These are phyloP conservation scores for Wakefieldia striispora DNA, from an alignment of 768 basidiomycete genomes.

Conservation along the genomic window DNA sequence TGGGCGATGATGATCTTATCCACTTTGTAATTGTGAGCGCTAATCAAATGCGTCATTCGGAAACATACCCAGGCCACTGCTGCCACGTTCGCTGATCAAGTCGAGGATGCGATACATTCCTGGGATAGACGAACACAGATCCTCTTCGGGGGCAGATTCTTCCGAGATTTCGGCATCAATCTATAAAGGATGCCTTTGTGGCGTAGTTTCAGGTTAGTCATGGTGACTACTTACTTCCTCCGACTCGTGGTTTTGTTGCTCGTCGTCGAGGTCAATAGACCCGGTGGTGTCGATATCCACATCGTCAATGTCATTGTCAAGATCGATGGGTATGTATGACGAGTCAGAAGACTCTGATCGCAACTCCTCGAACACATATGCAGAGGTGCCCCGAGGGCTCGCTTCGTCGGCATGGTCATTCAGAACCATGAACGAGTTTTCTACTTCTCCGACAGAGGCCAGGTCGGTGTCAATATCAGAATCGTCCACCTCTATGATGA, in stretches of 20 bases:
- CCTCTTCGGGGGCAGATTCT: conserved; percentile 9
- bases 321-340: conserved; percentile 19
- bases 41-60: background rate
- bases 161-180: conserved; percentile 16
- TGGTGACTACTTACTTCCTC: conserved; percentile 11
- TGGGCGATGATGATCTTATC: conserved; percentile 64
- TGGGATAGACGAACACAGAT: conserved; percentile 32
- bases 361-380: conserved; percentile 4
- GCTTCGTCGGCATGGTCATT: conserved; percentile 2
- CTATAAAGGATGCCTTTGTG: conserved; percentile 5
- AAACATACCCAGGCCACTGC: conserved; percentile 48
- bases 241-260: conserved; percentile 6
- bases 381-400: background rate
- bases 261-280: conserved; percentile 15
- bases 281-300: conserved; percentile 12
- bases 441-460: conserved; percentile 1
- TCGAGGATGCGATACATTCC: conserved; percentile 55
- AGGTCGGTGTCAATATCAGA: conserved; percentile 7
- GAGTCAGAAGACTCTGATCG: conserved; percentile 18
- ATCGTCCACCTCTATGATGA: conserved; percentile 13
- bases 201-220: background rate
- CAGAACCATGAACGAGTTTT: conserved; percentile 12
- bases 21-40: conserved; percentile 34
- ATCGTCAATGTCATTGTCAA: conserved; percentile 12
- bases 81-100: conserved; percentile 49